A percentile compares a stretch with the other conserved stretches of the same genome.
phyloP scores from a whole-genome alignment of 495 filamentous ascomycete species.

The Recurvomyces mirabilis region DNA sequence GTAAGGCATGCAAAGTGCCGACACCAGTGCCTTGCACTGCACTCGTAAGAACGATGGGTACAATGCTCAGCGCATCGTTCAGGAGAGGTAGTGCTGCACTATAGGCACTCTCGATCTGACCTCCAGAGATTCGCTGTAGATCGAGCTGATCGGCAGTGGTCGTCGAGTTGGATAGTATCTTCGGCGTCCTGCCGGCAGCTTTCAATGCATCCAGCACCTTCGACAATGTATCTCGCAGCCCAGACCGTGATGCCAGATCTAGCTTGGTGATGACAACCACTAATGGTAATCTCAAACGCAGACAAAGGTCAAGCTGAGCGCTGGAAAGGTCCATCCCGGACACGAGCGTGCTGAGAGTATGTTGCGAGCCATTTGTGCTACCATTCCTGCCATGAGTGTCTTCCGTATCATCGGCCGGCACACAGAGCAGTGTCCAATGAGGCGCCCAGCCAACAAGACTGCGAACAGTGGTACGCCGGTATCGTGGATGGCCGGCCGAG shows the following conservation, averaged over 20 bases:
- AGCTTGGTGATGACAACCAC: constrained; percentile 81
- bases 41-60: constrained; percentile 83
- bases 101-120: constrained; percentile 13
- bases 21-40: constrained; percentile 78
- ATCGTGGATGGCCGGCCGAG: constrained; percentile 79
- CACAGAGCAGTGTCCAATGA: constrained; percentile 82
- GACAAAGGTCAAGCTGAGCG: constrained; percentile 76
- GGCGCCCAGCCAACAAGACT: constrained; percentile 92
- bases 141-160: constrained; percentile 14
- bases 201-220: constrained; percentile 72
- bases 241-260: constrained; percentile 65
- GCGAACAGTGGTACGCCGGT: constrained; percentile 73
- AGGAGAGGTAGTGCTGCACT: constrained; percentile 16
- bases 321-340: constrained; percentile 57
- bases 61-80: constrained; percentile 30
- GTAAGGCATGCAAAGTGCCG: constrained; percentile 65
- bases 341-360: constrained; percentile 41
- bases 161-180: constrained; percentile 45
- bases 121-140: constrained; percentile 15
- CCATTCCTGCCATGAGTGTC: constrained; percentile 33
- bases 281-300: constrained; percentile 63
- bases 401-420: constrained; percentile 66
- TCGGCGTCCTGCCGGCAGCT: constrained; percentile 56
- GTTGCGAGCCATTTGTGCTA: constrained; percentile 32
- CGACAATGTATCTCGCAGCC: constrained; percentile 55